Evolutionary conservation across 2,329 filamentous ascomycete species (phyloP).

Genomic region (Botrytis squamosa): DNA sequence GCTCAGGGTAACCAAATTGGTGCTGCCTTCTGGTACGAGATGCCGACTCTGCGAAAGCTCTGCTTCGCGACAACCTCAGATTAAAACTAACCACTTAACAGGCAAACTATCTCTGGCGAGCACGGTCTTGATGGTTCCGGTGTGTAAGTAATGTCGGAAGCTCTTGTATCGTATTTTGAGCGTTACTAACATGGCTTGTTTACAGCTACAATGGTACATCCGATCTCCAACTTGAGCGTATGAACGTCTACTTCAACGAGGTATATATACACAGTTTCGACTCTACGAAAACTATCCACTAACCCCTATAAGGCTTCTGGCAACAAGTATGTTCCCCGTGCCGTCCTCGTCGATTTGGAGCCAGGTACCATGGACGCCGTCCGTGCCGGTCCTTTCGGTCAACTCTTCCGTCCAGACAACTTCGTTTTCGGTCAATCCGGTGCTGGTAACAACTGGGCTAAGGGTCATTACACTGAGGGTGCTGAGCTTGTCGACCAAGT

Average conservation of each 20-base stretch:
- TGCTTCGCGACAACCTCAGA: constrained; percentile 37
- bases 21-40: constrained; percentile 93
- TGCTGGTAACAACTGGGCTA: constrained; percentile 99
- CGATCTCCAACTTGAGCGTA: constrained; percentile 98
- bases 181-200: constrained; percentile 36
- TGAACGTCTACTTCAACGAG: constrained; percentile 99
- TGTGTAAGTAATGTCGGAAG: constrained; percentile 63
- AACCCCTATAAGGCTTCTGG: constrained; percentile 68
- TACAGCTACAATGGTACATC: constrained; percentile 92
- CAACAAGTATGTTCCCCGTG: constrained; percentile 99
- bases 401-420: constrained; percentile 99
- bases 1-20: constrained; percentile 99
- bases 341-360: constrained; percentile 98
- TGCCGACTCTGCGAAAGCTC: constrained; percentile 25
- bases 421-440: constrained; percentile 99
- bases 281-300: constrained; percentile 27
- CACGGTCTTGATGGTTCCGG: constrained; percentile 97
- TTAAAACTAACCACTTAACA: constrained; percentile 46
- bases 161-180: constrained; percentile 9
- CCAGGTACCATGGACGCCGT: constrained; percentile 99
- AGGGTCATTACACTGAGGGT: constrained; percentile 99
- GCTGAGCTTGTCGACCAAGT: constrained; percentile 98
- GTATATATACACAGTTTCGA: constrained; percentile 44
- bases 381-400: constrained; percentile 94
- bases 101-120: constrained; percentile 82